Base-by-base conservation (phyloP, 2,329 filamentous ascomycete species). In the Scedosporium aurantiacum region DNA sequence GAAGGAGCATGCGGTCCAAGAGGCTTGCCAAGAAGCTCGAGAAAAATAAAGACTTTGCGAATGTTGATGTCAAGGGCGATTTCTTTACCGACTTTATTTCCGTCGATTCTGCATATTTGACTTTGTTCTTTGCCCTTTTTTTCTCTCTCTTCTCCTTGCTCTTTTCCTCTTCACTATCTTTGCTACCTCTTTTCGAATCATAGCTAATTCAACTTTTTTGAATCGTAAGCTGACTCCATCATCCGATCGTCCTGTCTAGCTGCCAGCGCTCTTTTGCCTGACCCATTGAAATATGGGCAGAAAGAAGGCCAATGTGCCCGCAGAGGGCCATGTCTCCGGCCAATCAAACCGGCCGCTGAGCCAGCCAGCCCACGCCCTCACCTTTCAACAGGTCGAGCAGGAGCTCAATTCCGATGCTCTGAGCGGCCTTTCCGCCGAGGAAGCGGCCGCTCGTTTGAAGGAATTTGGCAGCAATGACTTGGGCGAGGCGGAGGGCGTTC, bases 381-480 rank as follows among this genome's bases (percentile, higher is more conserved):
- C 74, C 25, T 76, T 72, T 65, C 70, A 77, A 16, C 69, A 77
- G 54, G 78, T 84, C 40, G 74, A 80, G 28, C 68, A 76, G 18
- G 80, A 87, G 68, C 76, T 86, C 21, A 69, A 75, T 10, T 78
- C 80, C 60, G 75, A 82, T 66, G 66, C 76, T 5, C 75, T 82
- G 3, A 76, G 81, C 66, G 84, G 85, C 50, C 74, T 88, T 32
- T 77, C 75, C 1, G 68, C 75, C 3, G 68, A 69, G 1, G 82
- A 86, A 60, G 84, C 81, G 5, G 74, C 76, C 57, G 66, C 73
- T 37, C 76, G 83, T 18, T 69, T 84, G 6, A 73, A 77, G 32
- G 71, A 80, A 62, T 81, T 79, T 73, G 84, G 85, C n/a, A 70
- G 74, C 23, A 87, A 87, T 67, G 79, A 85, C 63, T 75, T 87